Evolutionary conservation across 2,329 filamentous ascomycete species (phyloP), one percentile per base, ranked within the genome.

Genomic region (Aureobasidium mangrovei): DNA sequence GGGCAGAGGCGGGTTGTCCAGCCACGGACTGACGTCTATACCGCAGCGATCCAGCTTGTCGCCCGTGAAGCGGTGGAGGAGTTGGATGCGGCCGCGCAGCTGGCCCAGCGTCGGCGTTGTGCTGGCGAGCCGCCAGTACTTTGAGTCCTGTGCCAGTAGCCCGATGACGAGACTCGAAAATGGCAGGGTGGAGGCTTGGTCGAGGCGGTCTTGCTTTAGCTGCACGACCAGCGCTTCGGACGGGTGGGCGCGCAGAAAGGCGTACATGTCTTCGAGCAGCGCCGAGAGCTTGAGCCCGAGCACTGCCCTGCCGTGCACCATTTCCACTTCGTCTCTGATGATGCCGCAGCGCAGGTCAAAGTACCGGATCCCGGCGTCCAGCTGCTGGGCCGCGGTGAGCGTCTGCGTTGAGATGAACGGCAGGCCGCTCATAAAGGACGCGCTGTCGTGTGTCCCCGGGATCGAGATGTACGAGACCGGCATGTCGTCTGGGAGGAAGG

Each of bases 101-200:
- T 69, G 64, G 38, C 62, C 64, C 3, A 69, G 56, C 5, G 57
- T 58, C 1, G 67, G 66, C 2, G 65, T 67, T 1, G 65, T 67
- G 42, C 65, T 63, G 4, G 60, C 63, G 18, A 64, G 64, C n/a
- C 66, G 64, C 67, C 67, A 69, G 53, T 57, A 56, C 12, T 60
- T 58, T 26, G 66, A 63, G 33, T 59, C 56, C 10, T 56, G 9
- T 4, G 59, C 36, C 9, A 69, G 56, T n/a, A 60, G 53, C 2
- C 58, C 48, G 18, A 59, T 60, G 18, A 76, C 65, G 1, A 72
- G 69, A 4, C 63, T 57, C 55, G 72, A 70, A 57, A 76, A 75
- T 12, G 61, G 59, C 7, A 65, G 27, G 9, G 60, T 61, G 7
- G 65, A 68, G 31, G 57, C 54, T 36, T 68, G 64, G n/a, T 62